Conservation (phyloP, 805 yeast genomes). For the Kazachstania viticola region DNA sequence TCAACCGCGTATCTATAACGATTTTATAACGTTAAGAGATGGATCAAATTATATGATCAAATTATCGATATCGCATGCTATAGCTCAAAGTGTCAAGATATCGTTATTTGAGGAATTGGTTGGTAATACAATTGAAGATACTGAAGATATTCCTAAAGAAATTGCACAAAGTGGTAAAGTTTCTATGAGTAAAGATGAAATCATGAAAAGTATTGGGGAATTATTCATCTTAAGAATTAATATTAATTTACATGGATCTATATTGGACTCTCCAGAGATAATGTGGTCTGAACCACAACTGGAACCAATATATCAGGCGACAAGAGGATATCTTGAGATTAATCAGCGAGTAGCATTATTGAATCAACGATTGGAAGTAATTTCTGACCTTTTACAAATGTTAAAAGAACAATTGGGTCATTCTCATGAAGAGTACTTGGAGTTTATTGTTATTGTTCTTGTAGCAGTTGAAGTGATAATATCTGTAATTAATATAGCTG, state of each 20-base stretch:
- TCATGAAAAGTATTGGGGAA: conserved; percentile 96
- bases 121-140: conserved; percentile 92
- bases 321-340: conserved; percentile 89
- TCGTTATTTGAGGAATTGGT: conserved; percentile 92
- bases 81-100: conserved; percentile 91
- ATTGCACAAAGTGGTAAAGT: conserved; percentile 92
- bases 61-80: conserved; percentile 86
- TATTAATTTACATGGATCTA: conserved; percentile 75
- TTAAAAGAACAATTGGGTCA: conserved; percentile 94
- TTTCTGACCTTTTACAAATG: conserved; percentile 88
- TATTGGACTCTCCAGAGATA: conserved; percentile 89
- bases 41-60: conserved; percentile 85
- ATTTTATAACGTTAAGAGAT: conserved; percentile 85
- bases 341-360: conserved; percentile 84
- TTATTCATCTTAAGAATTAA: conserved; percentile 77
- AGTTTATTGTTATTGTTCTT: conserved; percentile 77
- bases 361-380: conserved; percentile 88
- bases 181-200: conserved; percentile 85
- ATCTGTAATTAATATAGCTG: conserved; percentile 68
- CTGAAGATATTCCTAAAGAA: conserved; percentile 94
- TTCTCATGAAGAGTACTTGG: conserved; percentile 84
- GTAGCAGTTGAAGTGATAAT: conserved; percentile 90
- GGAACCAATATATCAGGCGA: conserved; percentile 95
- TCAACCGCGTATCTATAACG: conserved; percentile 92
- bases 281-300: conserved; percentile 99